Conservation (phyloP, 805 yeast genomes). For the Jamesozyma hellenica region DNA sequence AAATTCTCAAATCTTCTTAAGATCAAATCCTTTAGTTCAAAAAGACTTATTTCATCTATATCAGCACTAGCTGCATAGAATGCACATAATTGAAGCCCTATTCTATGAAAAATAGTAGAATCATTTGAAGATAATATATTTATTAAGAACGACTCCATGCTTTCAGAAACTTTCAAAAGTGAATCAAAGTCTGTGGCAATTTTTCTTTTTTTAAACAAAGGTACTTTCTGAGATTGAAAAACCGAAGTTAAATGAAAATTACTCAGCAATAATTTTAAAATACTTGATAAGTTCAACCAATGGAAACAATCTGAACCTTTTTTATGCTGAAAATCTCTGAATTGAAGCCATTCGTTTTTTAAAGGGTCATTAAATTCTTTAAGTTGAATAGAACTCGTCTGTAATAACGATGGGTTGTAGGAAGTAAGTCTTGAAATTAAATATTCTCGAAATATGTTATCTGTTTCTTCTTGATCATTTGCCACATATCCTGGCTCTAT, state of each 20-base stretch:
- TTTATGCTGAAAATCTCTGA: conserved; percentile 13
- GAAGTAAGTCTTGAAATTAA: conserved; percentile 7
- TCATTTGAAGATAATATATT: conserved; percentile 9
- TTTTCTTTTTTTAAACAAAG: conserved; percentile 18
- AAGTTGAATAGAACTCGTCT: not conserved
- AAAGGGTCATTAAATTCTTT: not conserved
- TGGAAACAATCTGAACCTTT: conserved; percentile 3
- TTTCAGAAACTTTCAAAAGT: conserved; percentile 9
- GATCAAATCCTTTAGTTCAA: conserved; percentile 7
- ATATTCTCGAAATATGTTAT: conserved; percentile 10
- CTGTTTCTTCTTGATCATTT: conserved; percentile 2
- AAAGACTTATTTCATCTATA: not conserved
- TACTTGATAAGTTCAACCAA: conserved; percentile 16
- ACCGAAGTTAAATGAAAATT: conserved; percentile 8
- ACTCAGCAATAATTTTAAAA: conserved; percentile 10
- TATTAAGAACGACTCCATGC: conserved; percentile 12
- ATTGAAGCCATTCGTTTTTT: conserved; percentile 9
- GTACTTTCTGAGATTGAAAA: conserved; percentile 1
- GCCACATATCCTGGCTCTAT: conserved; percentile 5
- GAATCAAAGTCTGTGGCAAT: conserved; percentile 6
- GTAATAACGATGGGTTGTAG: conserved; percentile 7
- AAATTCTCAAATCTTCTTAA: conserved; percentile 12
- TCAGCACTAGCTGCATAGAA: conserved; percentile 8
- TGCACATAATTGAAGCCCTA: conserved; percentile 17
- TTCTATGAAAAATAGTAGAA: conserved; percentile 3